Conservation (phyloP, 352 stramenopile species). For the Globisporangium recalcitrans region DNA sequence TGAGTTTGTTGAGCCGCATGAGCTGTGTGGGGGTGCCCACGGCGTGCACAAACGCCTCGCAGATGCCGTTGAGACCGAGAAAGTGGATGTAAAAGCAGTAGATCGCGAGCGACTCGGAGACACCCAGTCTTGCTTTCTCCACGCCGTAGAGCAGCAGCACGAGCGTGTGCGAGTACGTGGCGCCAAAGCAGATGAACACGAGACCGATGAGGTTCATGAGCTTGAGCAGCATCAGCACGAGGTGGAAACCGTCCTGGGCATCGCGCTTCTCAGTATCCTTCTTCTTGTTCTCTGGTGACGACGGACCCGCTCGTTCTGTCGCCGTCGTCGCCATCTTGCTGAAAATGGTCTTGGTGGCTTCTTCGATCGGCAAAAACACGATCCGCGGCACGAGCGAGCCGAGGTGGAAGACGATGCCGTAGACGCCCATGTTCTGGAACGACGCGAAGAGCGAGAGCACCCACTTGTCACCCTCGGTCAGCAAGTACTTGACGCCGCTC, state of each 20-base stretch:
- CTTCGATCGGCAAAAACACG: slow-evolving; percentile 95
- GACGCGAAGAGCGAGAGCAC: slow-evolving; percentile 88
- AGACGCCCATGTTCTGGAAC: slow-evolving; percentile 93
- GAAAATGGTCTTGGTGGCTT: slow-evolving; percentile 93
- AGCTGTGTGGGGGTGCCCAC: slow-evolving; percentile 62
- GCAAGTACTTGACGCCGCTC: slow-evolving; percentile 94
- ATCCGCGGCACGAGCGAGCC: slow-evolving; percentile 93
- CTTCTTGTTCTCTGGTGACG: slow-evolving; percentile 4
- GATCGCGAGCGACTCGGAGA: slow-evolving; percentile 47
- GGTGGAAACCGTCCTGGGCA: slow-evolving; percentile 26
- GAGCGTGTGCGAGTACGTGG: slow-evolving; percentile 75
- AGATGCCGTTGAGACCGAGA: slow-evolving; percentile 93
- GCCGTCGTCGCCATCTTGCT: slow-evolving; percentile 88
- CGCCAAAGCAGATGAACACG: slow-evolving; percentile 82
- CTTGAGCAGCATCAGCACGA: slow-evolving; percentile 81
- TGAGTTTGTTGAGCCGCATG: slow-evolving; percentile 77
- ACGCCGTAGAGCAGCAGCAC: slow-evolving; percentile 74
- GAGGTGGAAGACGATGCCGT: slow-evolving; percentile 94
- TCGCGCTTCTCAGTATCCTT: neutral
- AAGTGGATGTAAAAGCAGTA: slow-evolving; percentile 96
- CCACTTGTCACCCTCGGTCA: slow-evolving; percentile 96
- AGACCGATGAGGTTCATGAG: slow-evolving; percentile 80
- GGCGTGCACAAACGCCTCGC: slow-evolving; percentile 94
- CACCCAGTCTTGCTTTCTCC: slow-evolving; percentile 56
- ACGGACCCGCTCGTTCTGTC: no score